Evolutionary conservation across 306 rosid genomes (phyloP).

Genomic region (Vigna nakashimae): DNA sequence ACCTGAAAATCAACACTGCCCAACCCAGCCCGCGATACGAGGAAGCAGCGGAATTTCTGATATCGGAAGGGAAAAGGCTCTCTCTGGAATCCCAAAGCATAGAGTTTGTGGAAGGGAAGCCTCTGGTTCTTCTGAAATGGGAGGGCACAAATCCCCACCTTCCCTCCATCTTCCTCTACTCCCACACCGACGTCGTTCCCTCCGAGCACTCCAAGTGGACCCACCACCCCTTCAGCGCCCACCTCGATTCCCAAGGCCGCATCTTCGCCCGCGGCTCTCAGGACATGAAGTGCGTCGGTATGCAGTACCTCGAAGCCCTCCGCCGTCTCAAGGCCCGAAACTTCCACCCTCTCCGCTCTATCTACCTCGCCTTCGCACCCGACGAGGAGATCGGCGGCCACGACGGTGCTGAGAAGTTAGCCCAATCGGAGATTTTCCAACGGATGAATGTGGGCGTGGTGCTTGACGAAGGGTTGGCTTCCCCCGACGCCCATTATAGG

Average conservation of each 20-base stretch:
- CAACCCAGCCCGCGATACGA: slow-evolving; percentile 79
- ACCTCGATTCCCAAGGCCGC: slow-evolving; percentile 58
- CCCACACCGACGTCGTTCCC: slow-evolving; percentile 93
- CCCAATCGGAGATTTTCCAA: slow-evolving; percentile 58
- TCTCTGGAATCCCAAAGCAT: slow-evolving; percentile 71
- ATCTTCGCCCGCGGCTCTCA: slow-evolving; percentile 87
- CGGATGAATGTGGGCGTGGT: slow-evolving; percentile 75
- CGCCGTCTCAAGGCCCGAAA: slow-evolving; percentile 61
- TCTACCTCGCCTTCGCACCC: slow-evolving; percentile 76
- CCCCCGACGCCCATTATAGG: slow-evolving; percentile 69
- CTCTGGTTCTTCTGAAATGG: slow-evolving; percentile 81
- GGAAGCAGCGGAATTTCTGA: slow-evolving; percentile 65
- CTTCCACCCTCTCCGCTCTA: slow-evolving; percentile 63
- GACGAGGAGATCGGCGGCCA: slow-evolving; percentile 94
- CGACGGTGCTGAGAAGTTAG: slow-evolving; percentile 69
- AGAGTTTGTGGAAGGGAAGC: slow-evolving; percentile 74
- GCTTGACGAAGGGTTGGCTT: slow-evolving; percentile 93
- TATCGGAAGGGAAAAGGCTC: slow-evolving; percentile 62
- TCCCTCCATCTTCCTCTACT: slow-evolving; percentile 80
- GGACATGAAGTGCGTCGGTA: slow-evolving; percentile 94
- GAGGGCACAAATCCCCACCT: slow-evolving; percentile 68
- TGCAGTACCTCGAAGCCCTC: slow-evolving; percentile 93
- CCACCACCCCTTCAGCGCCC: slow-evolving; percentile 77
- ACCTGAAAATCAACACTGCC: slow-evolving; percentile 82
- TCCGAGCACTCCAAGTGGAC: slow-evolving; percentile 73